Percentiles rank a stretch among this genome's conserved stretches.
Conservation (phyloP, 169 alveolate genomes). For the Plasmodium sp. region DNA sequence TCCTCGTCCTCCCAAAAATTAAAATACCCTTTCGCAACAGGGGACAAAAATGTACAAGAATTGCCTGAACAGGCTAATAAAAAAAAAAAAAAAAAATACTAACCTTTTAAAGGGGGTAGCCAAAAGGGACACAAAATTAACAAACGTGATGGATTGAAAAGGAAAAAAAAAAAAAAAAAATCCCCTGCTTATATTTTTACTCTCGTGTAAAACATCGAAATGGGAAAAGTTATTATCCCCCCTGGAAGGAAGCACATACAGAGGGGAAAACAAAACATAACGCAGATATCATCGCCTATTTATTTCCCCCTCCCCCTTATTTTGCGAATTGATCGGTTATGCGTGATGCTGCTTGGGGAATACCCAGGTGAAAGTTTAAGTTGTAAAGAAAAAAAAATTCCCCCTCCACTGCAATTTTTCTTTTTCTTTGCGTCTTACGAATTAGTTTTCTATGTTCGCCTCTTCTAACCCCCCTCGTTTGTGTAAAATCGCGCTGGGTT, state of each 20-base stretch:
- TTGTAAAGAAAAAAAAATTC: background rate
- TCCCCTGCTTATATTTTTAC: background rate
- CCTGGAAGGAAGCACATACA: background rate
- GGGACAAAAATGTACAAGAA: background rate
- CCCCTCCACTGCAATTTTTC: background rate
- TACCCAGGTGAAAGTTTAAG: background rate
- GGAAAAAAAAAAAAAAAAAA: background rate
- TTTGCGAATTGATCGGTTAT: background rate
- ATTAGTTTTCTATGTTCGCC: background rate
- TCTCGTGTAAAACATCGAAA: background rate
- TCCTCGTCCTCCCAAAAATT: background rate
- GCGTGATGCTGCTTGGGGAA: background rate
- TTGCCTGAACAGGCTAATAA: background rate
- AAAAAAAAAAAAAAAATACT: background rate
- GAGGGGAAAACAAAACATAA: background rate
- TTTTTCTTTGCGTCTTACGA: background rate
- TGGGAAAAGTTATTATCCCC: background rate
- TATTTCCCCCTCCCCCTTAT: background rate
- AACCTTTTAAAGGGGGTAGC: background rate
- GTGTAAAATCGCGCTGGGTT: background rate
- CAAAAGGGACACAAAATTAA: background rate
- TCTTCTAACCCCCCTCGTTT: background rate
- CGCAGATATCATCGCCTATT: background rate
- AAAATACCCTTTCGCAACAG: background rate
- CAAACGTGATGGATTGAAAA: background rate